Evolutionary conservation across 371 early-diverging fungal genomes (phyloP), one percentile per base, ranked within the genome.

Genomic region (Fennellomyces sp.): DNA sequence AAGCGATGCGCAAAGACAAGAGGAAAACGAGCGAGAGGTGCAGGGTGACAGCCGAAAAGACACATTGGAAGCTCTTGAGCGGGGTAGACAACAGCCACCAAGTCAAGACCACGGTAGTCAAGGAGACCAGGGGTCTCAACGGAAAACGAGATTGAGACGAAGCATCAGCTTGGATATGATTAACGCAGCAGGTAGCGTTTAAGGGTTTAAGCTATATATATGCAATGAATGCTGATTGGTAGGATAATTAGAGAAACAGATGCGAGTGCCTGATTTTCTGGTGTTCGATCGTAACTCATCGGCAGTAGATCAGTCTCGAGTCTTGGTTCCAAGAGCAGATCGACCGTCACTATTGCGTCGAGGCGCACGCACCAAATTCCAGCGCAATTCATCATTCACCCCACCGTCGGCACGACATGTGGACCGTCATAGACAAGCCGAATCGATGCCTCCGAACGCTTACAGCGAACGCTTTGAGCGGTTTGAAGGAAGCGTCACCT

Each of bases 221-320:
- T 38, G 47, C 23, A 54, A 25, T 36, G 31, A 28, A 35, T 7
- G 19, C 29, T 27, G 17, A 56, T 25, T 54, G 26, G 26, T 33
- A 39, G 21, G 5, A 38, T 56, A 35, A 17, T 42, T 42, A 52
- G 42, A 52, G 35, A 56, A 41, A 38, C 56, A 61, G 51, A 41
- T 52, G 56, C 52, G 57, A 42, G 36, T 75, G 27, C 79, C 79
- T 38, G 73, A 71, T 56, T 71, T 78, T 19, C 51, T 78, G 26
- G 69, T 76, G 5, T 80, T 80, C 55, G 78, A 80, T 61, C 68
- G 81, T 48, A 70, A 83, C 51, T 83, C 83, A 6, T 73, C 83
- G 17, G 66, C 83, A 13, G 42, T 70, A 23, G 83, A 80, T 64
- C 68, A 77, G 17, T 81, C 81, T 5, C 64, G 65, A 39, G 70